Base-by-base conservation (phyloP, 2,329 filamentous ascomycete genomes). In the Canariomyces notabilis region DNA sequence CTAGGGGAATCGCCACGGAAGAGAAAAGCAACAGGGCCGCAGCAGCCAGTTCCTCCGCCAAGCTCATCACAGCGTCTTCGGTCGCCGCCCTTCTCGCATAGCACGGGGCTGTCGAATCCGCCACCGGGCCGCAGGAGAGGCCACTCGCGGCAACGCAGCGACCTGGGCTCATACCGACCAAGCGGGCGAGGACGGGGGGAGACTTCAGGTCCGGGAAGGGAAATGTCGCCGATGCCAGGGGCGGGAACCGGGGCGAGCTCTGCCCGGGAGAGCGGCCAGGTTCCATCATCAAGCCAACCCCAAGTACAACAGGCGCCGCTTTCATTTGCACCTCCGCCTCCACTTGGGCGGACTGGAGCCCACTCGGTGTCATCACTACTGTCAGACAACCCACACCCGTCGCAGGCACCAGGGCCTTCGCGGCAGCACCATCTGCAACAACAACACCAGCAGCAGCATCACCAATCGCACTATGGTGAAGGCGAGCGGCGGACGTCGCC, bases 1-100 rank as follows among this genome's bases (percentile, higher is more conserved):
- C 65, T 80, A 77, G 73, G 81, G 61, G 85, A 86, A 64, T 88
- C 86, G 51, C 88, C 88, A 23, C 87, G 85, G 64, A 95, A 95
- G 72, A 83, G 89, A 59, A 95, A 95, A 69, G 82, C 85, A 44
- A 75, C 74, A 33, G 77, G 77, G 37, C 70, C 74, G 35, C 75
- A 75, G 49, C 68, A 68, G 53, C 61, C 72, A 39, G 68, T 68
- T 18, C 73, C 68, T 41, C 69, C 72, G 19, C 72, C 74, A 39
- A 66, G 64, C 46, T 67, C 67, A 33, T 65, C 74, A 48, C 64
- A 69, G 34, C 70, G 71, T 46, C 67, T 70, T 36, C 70, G 70
- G 37, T 77, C 76, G 20, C 75, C 82, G 35, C 74, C 79, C 32
- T 77, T 80, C 55, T 75, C 74, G 35, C 74, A 77, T 46, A 71